phyloP scores from a whole-genome alignment of 306 rosid genomes.

The Quercus mongolica region DNA sequence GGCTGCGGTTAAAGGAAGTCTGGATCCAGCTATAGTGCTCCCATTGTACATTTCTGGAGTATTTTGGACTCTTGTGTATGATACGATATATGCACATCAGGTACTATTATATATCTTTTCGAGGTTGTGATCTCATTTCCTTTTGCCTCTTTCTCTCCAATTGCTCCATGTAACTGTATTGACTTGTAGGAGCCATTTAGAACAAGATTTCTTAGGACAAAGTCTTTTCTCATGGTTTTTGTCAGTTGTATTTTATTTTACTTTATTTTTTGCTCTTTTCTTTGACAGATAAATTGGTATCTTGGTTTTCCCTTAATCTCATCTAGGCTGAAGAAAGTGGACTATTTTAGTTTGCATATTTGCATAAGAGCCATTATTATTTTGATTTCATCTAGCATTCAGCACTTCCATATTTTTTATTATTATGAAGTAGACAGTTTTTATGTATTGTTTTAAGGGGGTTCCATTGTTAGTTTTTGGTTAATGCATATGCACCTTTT shows the following conservation, averaged over 20 bases:
- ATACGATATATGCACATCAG: conserved; percentile 97
- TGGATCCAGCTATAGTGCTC: conserved; percentile 74
- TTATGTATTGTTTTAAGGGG: background rate
- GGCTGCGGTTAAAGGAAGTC: conserved; percentile 77
- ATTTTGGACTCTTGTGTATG: conserved; percentile 93
- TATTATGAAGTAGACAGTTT: background rate
- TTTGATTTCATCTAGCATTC: background rate
- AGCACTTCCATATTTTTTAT: background rate
- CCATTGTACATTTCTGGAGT: conserved; percentile 86
- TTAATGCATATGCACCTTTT: too few species aligned
- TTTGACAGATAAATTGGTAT: background rate
- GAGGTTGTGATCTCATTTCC: background rate
- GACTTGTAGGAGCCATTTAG: background rate
- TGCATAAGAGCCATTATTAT: background rate
- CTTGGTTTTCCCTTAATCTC: too few species aligned
- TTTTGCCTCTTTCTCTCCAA: conserved; percentile 6
- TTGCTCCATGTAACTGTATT: background rate
- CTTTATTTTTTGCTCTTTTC: background rate
- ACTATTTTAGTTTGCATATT: background rate
- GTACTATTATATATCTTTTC: conserved; percentile 35
- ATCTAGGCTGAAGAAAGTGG: too few species aligned
- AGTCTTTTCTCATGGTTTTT: background rate
- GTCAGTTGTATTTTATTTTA: background rate
- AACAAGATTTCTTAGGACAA: background rate
- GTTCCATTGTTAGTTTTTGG: background rate